Conservation (phyloP, 441 rosid species). For the Gossypium laxum region DNA sequence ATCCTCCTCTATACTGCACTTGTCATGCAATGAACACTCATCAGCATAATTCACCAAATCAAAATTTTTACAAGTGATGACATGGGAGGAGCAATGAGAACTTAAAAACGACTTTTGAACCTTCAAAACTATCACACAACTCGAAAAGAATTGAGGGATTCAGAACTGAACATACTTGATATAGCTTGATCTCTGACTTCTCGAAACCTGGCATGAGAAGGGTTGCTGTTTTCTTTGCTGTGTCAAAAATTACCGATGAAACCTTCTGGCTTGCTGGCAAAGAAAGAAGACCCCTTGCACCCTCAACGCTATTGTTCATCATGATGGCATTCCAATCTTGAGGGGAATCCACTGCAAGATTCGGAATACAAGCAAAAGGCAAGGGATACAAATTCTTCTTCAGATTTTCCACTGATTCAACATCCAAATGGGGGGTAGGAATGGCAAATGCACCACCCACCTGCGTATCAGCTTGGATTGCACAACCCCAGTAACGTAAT, state of each 20-base stretch:
- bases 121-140: too few relatives aligned
- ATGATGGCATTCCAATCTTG: constrained; percentile 53
- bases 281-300: constrained; percentile 44
- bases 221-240: constrained; percentile 43
- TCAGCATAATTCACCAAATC: neutral
- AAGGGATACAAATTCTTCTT: constrained; percentile 46
- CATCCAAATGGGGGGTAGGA: constrained; percentile 24
- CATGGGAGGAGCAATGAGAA: neutral
- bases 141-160: neutral
- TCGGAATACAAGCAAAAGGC: constrained; percentile 51
- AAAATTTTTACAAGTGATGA: neutral
- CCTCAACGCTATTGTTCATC: constrained; percentile 28
- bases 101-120: neutral
- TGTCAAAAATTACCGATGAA: constrained; percentile 50
- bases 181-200: constrained; percentile 83
- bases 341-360: constrained; percentile 26
- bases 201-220: constrained; percentile 86
- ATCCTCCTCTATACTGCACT: constrained; percentile 78
- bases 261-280: constrained; percentile 19
- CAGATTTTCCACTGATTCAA: constrained; percentile 24
- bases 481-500: constrained; percentile 69
- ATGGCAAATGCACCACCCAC: constrained; percentile 59
- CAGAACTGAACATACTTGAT: constrained; percentile 45
- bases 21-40: neutral
- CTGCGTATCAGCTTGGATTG: constrained; percentile 68